Conservation (phyloP, 129 eudicot genomes). For the Dittrichia graveolens region DNA sequence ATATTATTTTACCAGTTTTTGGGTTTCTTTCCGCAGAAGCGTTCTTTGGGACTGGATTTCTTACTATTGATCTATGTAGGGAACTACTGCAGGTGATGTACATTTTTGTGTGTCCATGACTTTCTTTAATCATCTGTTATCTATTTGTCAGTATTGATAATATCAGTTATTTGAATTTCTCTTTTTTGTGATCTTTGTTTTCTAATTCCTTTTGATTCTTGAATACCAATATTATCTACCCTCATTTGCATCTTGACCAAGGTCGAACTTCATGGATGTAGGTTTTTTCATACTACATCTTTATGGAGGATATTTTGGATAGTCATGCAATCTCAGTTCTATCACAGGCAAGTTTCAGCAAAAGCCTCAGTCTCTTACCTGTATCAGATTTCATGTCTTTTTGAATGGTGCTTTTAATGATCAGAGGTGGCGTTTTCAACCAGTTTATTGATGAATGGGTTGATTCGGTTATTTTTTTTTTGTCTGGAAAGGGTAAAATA, state of each 20-base stretch:
- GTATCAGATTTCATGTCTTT: neutral
- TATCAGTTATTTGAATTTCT: conserved; percentile 15
- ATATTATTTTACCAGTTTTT: conserved; percentile 67
- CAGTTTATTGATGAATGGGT: neutral
- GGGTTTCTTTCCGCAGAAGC: conserved; percentile 66
- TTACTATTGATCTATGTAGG: conserved; percentile 63
- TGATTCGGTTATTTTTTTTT: neutral
- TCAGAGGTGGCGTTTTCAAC: neutral
- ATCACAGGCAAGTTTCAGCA: conserved; percentile 58
- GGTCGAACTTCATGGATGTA: conserved; percentile 43
- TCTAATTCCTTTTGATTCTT: neutral
- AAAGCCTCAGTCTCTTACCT: neutral
- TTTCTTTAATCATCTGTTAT: conserved; percentile 5
- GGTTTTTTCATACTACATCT: conserved; percentile 70
- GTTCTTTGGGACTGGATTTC: conserved; percentile 66
- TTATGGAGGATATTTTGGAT: conserved; percentile 76
- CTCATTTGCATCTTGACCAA: conserved; percentile 17
- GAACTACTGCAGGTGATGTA: conserved; percentile 79
- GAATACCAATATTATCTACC: neutral
- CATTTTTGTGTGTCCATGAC: conserved; percentile 2
- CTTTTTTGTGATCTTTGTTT: neutral
- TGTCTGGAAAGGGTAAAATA: no score
- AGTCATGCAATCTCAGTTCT: conserved; percentile 69
- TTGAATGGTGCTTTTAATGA: neutral
- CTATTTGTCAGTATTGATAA: conserved; percentile 18